Base-by-base conservation (phyloP, 805 yeast species). In the Lachancea kluyveri region DNA sequence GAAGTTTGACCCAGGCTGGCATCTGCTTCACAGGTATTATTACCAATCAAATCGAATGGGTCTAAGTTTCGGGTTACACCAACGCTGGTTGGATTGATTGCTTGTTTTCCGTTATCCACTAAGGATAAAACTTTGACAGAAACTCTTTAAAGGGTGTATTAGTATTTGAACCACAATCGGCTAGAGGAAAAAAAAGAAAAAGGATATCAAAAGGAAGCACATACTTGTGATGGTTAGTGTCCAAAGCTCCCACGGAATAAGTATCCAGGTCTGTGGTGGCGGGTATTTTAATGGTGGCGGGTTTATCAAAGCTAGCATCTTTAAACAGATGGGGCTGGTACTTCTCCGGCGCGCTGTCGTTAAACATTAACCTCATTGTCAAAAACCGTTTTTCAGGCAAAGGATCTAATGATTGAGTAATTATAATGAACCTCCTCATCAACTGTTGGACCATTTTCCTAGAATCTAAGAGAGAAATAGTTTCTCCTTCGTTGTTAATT, bases 361-460 rank as follows among this genome's bases (percentile, higher is more conserved):
- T 72, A 42, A 66, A 74, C 37, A 70, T 31, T 30, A 76, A 50
- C 36, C 73, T 60, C 64, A 75, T 62, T 1, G 70, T 58, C 22
- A 75, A 44, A 31, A 43, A 69, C 33, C 73, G 65, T 24, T 65
- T 58, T 1, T 54, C 50, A 1, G 80, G 79, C 16, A 74, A 45
- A 1, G 71, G 66, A 11, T 71, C 67, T n/a, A 75, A 53, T 0
- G 68, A 57, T 46, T 77, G 82, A 0, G 79, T 72, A 4, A 68
- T 49, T 1, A 72, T 57, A 13, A 76, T 70, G 31, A 77, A 65
- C 31, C 72, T 56, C 45, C 65, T 65, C 61, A 76, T 64, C 28
- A 74, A 42, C 31, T 64, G 68, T 37, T 71, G 74, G 3, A 70
- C 59, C 39, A 64, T 59, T 35, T 58, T 59, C 40, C 74, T 61